A percentile compares a stretch with the other conserved stretches of the same genome.
Evolutionary conservation across 129 eudicot genomes (phyloP).

Genomic region (Solidago caesia): DNA sequence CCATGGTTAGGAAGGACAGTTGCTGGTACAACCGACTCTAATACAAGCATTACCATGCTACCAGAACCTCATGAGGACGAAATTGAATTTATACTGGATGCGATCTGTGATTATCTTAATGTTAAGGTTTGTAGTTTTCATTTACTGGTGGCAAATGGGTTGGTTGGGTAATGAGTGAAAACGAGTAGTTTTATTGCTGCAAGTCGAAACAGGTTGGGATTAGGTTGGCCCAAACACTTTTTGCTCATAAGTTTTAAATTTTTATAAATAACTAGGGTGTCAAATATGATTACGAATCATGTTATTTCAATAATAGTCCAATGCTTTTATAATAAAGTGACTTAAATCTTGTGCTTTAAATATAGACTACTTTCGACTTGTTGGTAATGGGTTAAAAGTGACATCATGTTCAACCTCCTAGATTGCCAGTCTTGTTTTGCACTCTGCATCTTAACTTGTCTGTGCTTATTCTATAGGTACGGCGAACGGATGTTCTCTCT

Average conservation of each 20-base stretch:
- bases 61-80: slow-evolving; percentile 99
- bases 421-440: not conserved
- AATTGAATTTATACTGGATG: slow-evolving; percentile 85
- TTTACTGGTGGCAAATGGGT: not conserved
- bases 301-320: not conserved
- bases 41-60: slow-evolving; percentile 75
- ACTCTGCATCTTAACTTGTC: slow-evolving; percentile 4
- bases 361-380: not conserved
- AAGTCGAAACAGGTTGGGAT: not conserved
- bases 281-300: not conserved
- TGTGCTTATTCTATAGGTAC: slow-evolving; percentile 48
- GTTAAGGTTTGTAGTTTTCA: slow-evolving; percentile 57
- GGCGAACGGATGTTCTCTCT: slow-evolving; percentile 83
- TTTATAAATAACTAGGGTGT: not conserved
- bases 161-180: not conserved
- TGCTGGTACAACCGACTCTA: slow-evolving; percentile 95
- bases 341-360: no score
- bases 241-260: not conserved
- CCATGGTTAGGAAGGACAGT: slow-evolving; percentile 98
- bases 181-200: not conserved
- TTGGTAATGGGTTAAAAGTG: not conserved
- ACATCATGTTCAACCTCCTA: not conserved
- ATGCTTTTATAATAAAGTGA: no score
- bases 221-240: not conserved
- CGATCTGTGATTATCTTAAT: slow-evolving; percentile 88